phyloP scores from a whole-genome alignment of 192 early-diverging fungal genomes.

The Mortierella alpina region DNA sequence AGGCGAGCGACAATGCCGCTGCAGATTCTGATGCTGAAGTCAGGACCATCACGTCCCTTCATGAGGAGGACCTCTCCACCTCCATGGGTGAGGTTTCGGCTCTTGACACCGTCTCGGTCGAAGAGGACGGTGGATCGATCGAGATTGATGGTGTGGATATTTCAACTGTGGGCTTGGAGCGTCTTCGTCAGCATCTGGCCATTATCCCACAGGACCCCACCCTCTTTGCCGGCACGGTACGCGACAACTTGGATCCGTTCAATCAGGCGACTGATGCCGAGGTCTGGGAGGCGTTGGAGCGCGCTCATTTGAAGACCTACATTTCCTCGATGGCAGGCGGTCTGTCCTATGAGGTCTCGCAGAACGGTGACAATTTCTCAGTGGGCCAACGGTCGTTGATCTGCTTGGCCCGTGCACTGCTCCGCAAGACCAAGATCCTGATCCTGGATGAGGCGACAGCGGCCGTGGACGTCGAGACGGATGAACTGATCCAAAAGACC shows the following conservation, averaged over 20 bases:
- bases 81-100: background rate
- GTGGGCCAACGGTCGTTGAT: slow-evolving; percentile 81
- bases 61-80: background rate
- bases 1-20: slow-evolving; percentile 18
- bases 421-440: slow-evolving; percentile 64
- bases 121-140: slow-evolving; percentile 65
- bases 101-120: background rate
- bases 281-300: slow-evolving; percentile 77
- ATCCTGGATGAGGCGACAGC: slow-evolving; percentile 59
- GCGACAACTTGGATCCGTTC: slow-evolving; percentile 69
- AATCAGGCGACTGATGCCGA: slow-evolving; percentile 57
- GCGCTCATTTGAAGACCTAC: slow-evolving; percentile 72
- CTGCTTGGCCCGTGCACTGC: slow-evolving; percentile 73
- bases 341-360: slow-evolving; percentile 74
- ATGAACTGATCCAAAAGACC: slow-evolving; percentile 85
- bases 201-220: slow-evolving; percentile 84
- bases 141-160: slow-evolving; percentile 83
- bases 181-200: slow-evolving; percentile 70
- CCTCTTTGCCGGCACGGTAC: slow-evolving; percentile 70
- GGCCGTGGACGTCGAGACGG: slow-evolving; percentile 85
- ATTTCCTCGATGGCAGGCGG: slow-evolving; percentile 69
- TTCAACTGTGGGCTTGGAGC: slow-evolving; percentile 72
- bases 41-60: background rate
- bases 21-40: background rate
- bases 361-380: slow-evolving; percentile 86